phyloP scores from a whole-genome alignment of 305 asterid species.

The Fraxinus dipetala region DNA sequence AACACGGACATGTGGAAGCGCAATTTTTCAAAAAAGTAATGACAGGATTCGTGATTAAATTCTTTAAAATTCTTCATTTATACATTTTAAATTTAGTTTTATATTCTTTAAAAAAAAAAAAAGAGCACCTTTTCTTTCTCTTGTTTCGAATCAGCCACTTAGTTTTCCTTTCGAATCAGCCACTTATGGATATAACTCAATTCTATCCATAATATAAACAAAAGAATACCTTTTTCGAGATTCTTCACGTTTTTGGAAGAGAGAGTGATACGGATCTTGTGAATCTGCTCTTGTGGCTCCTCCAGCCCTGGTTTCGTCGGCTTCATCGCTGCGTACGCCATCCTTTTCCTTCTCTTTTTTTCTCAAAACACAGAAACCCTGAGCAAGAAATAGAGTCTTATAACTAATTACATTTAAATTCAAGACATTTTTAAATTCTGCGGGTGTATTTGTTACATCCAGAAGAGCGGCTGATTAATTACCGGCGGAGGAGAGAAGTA shows the following conservation, averaged over 20 bases:
- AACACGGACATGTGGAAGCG: too few relatives aligned
- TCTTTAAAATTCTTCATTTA: too few relatives aligned
- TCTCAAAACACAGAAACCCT: not conserved
- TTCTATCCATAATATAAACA: not conserved
- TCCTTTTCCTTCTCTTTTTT: slow-evolving; percentile 15
- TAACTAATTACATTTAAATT: not conserved
- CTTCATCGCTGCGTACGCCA: slow-evolving; percentile 67
- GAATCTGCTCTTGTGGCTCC: slow-evolving; percentile 55
- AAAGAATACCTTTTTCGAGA: slow-evolving; percentile 55
- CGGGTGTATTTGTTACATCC: not conserved
- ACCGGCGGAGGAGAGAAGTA: not conserved
- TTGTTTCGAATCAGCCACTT: too few relatives aligned
- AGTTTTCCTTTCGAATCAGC: too few relatives aligned
- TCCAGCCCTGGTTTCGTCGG: slow-evolving; percentile 63
- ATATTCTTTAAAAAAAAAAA: too few relatives aligned
- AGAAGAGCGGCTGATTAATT: slow-evolving; percentile 15
- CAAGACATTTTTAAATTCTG: not conserved
- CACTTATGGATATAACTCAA: too few relatives aligned
- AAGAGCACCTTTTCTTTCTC: too few relatives aligned
- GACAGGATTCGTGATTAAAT: too few relatives aligned
- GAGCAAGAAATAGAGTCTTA: not conserved
- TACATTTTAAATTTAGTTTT: too few relatives aligned
- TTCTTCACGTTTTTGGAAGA: slow-evolving; percentile 72
- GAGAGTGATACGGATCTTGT: slow-evolving; percentile 72
- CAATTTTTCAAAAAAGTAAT: too few relatives aligned